Evolutionary conservation across 305 asterid genomes (phyloP).

Genomic region (Fraxinus dipetala): DNA sequence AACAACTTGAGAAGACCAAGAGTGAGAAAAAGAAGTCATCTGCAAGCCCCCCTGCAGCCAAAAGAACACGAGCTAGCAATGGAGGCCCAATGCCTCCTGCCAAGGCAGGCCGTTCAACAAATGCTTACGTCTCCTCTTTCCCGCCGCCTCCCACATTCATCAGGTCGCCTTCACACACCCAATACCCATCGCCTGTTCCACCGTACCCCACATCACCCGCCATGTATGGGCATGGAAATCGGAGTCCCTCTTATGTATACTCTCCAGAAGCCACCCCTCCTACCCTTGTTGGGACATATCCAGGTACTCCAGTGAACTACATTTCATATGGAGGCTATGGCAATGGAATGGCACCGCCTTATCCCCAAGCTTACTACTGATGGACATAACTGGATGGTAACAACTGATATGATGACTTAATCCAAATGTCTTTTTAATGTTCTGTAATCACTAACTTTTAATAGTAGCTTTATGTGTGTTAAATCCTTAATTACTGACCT

Average conservation of each 20-base stretch:
- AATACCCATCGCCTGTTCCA: slow-evolving; percentile 63
- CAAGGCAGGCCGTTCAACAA: slow-evolving; percentile 95
- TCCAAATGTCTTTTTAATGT: slow-evolving; percentile 45
- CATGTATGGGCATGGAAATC: slow-evolving; percentile 54
- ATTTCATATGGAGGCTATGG: slow-evolving; percentile 75
- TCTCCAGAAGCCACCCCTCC: slow-evolving; percentile 78
- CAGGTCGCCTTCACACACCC: slow-evolving; percentile 79
- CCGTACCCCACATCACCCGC: slow-evolving; percentile 74
- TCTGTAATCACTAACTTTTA: slow-evolving; percentile 93
- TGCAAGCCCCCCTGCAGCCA: slow-evolving; percentile 67
- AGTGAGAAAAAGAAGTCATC: slow-evolving; percentile 75
- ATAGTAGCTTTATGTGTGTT: slow-evolving; percentile 86
- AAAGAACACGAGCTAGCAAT: slow-evolving; percentile 81
- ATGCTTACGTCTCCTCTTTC: slow-evolving; percentile 94
- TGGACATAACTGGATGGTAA: slow-evolving; percentile 48
- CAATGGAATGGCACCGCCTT: slow-evolving; percentile 74
- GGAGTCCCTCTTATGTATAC: slow-evolving; percentile 76
- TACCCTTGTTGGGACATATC: slow-evolving; percentile 48
- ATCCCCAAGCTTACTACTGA: slow-evolving; percentile 96
- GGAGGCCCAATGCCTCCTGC: slow-evolving; percentile 99
- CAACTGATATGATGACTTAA: slow-evolving; percentile 59
- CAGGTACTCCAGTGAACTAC: slow-evolving; percentile 67
- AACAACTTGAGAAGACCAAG: slow-evolving; percentile 75
- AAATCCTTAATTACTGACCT: slow-evolving; percentile 71
- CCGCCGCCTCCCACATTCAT: slow-evolving; percentile 77